Conservation (phyloP, 352 stramenopile species). For the Globisporangium takayamanum region DNA sequence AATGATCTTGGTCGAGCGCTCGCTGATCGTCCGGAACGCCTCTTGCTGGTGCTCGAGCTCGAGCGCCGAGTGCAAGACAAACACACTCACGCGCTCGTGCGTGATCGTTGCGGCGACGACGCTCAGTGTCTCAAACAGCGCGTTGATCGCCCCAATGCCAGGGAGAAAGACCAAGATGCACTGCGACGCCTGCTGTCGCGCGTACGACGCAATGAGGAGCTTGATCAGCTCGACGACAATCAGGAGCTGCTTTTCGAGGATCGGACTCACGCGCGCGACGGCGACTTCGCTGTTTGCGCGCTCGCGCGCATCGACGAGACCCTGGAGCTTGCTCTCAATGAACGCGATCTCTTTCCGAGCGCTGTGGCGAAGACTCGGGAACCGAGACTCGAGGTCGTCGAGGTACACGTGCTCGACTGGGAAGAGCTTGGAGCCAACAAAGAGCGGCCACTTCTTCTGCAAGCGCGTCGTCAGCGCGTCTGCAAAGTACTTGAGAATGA, state of each 20-base stretch:
- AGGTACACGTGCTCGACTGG: slow-evolving; percentile 63
- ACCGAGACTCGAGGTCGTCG: slow-evolving; percentile 36
- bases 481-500: slow-evolving; percentile 87
- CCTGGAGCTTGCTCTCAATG: slow-evolving; percentile 34
- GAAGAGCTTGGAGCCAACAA: slow-evolving; percentile 78
- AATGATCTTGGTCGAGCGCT: slow-evolving; percentile 87
- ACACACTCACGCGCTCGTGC: slow-evolving; percentile 31
- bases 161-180: slow-evolving; percentile 96
- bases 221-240: slow-evolving; percentile 55
- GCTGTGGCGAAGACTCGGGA: slow-evolving; percentile 29
- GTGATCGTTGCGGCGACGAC: slow-evolving; percentile 15
- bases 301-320: slow-evolving; percentile 17
- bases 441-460: slow-evolving; percentile 52
- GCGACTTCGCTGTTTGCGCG: slow-evolving; percentile 44
- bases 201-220: slow-evolving; percentile 41
- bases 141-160: slow-evolving; percentile 91
- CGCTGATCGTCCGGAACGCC: slow-evolving; percentile 43
- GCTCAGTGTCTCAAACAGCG: slow-evolving; percentile 71
- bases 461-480: slow-evolving; percentile 47
- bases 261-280: slow-evolving; percentile 39
- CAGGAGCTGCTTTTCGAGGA: slow-evolving; percentile 58
- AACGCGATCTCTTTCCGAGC: slow-evolving; percentile 38
- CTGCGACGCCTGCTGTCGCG: slow-evolving; percentile 27
- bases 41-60: slow-evolving; percentile 73
- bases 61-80: slow-evolving; percentile 65